phyloP scores from a whole-genome alignment of 345 rosid genomes.

The Punica granatum region DNA sequence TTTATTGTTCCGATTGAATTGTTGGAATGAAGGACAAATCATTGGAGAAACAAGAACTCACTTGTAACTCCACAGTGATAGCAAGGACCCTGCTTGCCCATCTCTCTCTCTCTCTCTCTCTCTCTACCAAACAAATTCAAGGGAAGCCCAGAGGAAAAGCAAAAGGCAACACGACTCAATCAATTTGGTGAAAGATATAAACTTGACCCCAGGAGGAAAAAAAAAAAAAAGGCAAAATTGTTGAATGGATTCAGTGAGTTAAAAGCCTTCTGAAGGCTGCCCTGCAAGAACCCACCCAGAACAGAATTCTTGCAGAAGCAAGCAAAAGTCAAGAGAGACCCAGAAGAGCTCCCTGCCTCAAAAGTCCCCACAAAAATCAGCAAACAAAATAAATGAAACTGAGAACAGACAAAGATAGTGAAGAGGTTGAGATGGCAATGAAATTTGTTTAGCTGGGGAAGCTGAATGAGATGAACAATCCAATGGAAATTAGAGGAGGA shows the following conservation, averaged over 20 bases:
- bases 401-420: slow-evolving; percentile 17
- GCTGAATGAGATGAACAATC: not conserved
- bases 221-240: slow-evolving; percentile 3
- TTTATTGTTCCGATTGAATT: not conserved
- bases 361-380: not conserved
- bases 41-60: slow-evolving; percentile 76
- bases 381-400: not conserved
- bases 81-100: slow-evolving; percentile 99
- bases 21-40: not conserved
- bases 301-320: slow-evolving; percentile 20
- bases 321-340: slow-evolving; percentile 23
- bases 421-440: slow-evolving; percentile 17
- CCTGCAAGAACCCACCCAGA: slow-evolving; percentile 38
- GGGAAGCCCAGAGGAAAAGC: slow-evolving; percentile 12
- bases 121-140: slow-evolving; percentile 9
- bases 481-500: slow-evolving; percentile 7
- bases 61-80: slow-evolving; percentile 97
- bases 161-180: slow-evolving; percentile 6
- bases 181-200: not conserved
- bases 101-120: slow-evolving; percentile 23
- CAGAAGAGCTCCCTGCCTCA: slow-evolving; percentile 1
- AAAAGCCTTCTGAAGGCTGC: slow-evolving; percentile 5
- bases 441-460: not conserved
- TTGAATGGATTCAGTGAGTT: not conserved
- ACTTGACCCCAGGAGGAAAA: slow-evolving; percentile 3